Evolutionary conservation across 345 rosid species (phyloP).

Genomic region (Arabidopsis suecica): DNA sequence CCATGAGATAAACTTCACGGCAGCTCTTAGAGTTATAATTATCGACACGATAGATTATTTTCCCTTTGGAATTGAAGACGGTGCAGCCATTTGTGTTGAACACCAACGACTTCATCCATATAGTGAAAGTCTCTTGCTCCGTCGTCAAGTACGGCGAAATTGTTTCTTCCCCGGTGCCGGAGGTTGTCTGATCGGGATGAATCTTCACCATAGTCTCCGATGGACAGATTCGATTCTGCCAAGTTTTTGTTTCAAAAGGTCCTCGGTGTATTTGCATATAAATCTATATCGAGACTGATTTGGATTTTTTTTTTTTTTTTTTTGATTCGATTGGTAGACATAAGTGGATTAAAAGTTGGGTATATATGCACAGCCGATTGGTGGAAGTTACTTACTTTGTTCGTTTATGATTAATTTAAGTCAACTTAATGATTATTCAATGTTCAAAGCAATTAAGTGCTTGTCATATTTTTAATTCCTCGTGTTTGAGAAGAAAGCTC

Average conservation of each 20-base stretch:
- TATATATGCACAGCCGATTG: slow-evolving; percentile 30
- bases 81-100: slow-evolving; percentile 65
- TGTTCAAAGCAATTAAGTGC: slow-evolving; percentile 18
- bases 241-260: slow-evolving; percentile 44
- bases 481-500: slow-evolving; percentile 23
- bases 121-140: slow-evolving; percentile 59
- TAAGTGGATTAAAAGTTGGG: slow-evolving; percentile 10
- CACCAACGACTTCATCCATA: slow-evolving; percentile 76
- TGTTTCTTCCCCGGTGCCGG: slow-evolving; percentile 18
- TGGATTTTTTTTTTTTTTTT: slow-evolving; percentile 25
- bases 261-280: slow-evolving; percentile 43
- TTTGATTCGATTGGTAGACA: slow-evolving; percentile 16
- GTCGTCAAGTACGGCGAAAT: slow-evolving; percentile 49
- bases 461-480: slow-evolving; percentile 31
- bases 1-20: slow-evolving; percentile 66
- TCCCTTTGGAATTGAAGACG: slow-evolving; percentile 59
- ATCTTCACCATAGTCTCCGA: slow-evolving; percentile 41
- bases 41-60: slow-evolving; percentile 65
- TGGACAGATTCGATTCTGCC: slow-evolving; percentile 41
- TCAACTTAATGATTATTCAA: slow-evolving; percentile 34
- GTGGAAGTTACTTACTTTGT: slow-evolving; percentile 37
- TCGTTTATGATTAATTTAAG: slow-evolving; percentile 30
- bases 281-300: background rate
- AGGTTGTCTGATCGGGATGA: slow-evolving; percentile 27
- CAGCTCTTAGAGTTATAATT: slow-evolving; percentile 55